A percentile compares a stretch with the other conserved stretches of the same genome.
phyloP scores from a whole-genome alignment of 2,329 filamentous ascomycete species.

The Pezicula radicicola region DNA sequence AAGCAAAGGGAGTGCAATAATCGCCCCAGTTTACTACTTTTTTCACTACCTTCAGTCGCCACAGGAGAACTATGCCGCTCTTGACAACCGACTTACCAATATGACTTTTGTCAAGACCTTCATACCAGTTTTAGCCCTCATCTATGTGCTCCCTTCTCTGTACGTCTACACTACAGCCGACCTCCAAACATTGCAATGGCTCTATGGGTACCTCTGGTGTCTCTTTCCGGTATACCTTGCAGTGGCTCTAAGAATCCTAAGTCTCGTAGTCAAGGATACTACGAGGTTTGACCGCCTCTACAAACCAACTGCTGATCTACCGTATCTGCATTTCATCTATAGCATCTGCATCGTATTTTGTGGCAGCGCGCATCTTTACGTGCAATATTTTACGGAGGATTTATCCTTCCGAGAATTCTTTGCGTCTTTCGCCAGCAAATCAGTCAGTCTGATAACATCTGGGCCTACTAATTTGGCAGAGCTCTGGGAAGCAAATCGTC shows the following conservation, averaged over 20 bases:
- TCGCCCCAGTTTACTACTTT: conserved; percentile 28
- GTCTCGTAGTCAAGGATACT: too few relatives aligned
- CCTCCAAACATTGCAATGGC: neutral
- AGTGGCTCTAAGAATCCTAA: too few relatives aligned
- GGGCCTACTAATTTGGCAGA: neutral
- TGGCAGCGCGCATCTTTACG: too few relatives aligned
- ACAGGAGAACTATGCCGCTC: conserved; percentile 22
- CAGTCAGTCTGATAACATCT: neutral
- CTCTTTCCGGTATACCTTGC: too few relatives aligned
- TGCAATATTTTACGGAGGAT: too few relatives aligned
- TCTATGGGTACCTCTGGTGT: neutral
- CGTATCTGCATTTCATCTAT: too few relatives aligned
- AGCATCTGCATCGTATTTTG: too few relatives aligned
- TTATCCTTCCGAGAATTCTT: neutral
- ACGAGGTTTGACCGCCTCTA: too few relatives aligned
- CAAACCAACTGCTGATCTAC: too few relatives aligned
- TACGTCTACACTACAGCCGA: too few relatives aligned
- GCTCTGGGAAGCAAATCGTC: neutral
- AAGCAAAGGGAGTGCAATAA: conserved; percentile 20
- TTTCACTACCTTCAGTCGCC: conserved; percentile 24
- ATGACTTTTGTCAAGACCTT: neutral
- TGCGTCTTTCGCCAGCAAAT: too few relatives aligned
- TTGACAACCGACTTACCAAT: conserved; percentile 20
- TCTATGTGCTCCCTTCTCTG: neutral
- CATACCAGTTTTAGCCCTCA: neutral